phyloP scores from a whole-genome alignment of 2,329 filamentous ascomycete genomes.

The Didymella arachidicola region DNA sequence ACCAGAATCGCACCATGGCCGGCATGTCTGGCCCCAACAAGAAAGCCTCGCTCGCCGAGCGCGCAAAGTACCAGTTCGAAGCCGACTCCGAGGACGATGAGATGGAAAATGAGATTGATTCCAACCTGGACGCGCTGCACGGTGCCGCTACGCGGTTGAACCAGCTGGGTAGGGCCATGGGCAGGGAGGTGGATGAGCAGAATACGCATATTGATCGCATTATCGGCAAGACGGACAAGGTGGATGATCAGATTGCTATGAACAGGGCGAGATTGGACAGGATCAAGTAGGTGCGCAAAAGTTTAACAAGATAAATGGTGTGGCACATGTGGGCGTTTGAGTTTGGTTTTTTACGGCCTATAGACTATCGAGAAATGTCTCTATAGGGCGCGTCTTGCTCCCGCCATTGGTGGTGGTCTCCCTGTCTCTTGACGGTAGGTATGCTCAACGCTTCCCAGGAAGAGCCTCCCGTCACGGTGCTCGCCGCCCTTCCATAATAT shows the following conservation, averaged over 20 bases:
- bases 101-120: constrained; percentile 64
- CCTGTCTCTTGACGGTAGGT: not conserved
- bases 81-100: constrained; percentile 62
- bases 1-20: constrained; percentile 27
- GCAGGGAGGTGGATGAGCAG: constrained; percentile 76
- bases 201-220: constrained; percentile 81
- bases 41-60: constrained; percentile 42
- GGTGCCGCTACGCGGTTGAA: constrained; percentile 75
- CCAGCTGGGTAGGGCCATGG: constrained; percentile 75
- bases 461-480: too few species aligned
- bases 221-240: constrained; percentile 81
- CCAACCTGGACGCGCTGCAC: constrained; percentile 61
- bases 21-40: constrained; percentile 23
- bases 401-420: not conserved
- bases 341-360: not conserved
- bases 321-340: not conserved
- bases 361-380: not conserved
- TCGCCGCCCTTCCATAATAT: too few species aligned
- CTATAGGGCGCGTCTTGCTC: not conserved
- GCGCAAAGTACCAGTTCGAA: constrained; percentile 48
- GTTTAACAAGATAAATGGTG: not conserved
- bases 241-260: constrained; percentile 78
- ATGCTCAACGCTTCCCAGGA: too few species aligned
- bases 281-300: constrained; percentile 54
- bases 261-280: constrained; percentile 76